Conservation (phyloP, 2,329 filamentous ascomycete species). For the Xylariaceae sp. region DNA sequence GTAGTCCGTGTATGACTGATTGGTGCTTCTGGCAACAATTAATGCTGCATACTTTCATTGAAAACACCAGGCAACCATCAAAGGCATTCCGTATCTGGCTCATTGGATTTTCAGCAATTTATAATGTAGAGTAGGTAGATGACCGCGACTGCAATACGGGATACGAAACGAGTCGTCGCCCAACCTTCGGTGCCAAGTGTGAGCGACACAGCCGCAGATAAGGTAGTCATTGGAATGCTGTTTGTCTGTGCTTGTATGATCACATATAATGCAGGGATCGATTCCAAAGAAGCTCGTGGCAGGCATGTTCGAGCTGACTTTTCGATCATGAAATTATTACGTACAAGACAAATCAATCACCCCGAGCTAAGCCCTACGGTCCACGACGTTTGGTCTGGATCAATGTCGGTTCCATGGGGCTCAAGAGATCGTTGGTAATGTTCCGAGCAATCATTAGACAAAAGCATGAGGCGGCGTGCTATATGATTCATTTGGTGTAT, state of each 20-base stretch:
- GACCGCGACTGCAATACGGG: too few species aligned
- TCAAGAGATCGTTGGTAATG: neutral
- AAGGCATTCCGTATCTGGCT: too few species aligned
- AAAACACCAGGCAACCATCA: too few species aligned
- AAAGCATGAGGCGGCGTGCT: too few species aligned
- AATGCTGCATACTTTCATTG: too few species aligned
- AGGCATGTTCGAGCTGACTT: slow-evolving; percentile 6
- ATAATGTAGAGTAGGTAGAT: too few species aligned
- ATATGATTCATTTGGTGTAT: too few species aligned
- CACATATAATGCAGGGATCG: slow-evolving; percentile 2
- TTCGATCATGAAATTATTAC: slow-evolving; percentile 21
- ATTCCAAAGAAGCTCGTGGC: slow-evolving; percentile 12
- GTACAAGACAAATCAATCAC: slow-evolving; percentile 15
- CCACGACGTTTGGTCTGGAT: slow-evolving; percentile 15
- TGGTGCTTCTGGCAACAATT: too few species aligned
- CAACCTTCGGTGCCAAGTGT: neutral
- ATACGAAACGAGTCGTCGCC: too few species aligned
- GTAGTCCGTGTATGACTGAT: too few species aligned
- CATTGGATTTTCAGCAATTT: too few species aligned
- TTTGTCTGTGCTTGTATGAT: too few species aligned
- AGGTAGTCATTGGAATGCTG: neutral
- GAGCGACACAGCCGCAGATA: neutral
- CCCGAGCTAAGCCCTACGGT: slow-evolving; percentile 21
- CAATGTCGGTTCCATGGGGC: slow-evolving; percentile 11
- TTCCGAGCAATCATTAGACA: neutral